These are phyloP conservation scores for Picochlorum sp. DNA, from an alignment of 139 green algal genomes.

Conservation along the genomic window DNA sequence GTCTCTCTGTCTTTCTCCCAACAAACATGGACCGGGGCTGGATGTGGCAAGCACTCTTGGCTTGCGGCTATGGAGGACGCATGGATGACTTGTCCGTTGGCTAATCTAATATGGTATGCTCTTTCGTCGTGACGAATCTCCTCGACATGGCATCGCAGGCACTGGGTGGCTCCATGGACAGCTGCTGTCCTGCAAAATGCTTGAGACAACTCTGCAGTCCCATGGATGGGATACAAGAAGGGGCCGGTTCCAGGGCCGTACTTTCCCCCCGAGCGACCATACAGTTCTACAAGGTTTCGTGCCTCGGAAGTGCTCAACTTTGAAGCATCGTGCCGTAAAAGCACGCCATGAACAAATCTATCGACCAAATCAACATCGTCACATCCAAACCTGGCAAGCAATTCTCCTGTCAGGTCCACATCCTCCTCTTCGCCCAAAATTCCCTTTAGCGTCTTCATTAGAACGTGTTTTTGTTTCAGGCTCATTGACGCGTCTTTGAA, in stretches of 20 bases:
- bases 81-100: neutral
- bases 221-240: constrained; percentile 60
- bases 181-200: constrained; percentile 24
- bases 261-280: constrained; percentile 35
- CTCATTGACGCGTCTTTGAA: constrained; percentile 62
- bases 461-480: constrained; percentile 56
- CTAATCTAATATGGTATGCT: neutral
- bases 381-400: constrained; percentile 19
- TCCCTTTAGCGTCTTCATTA: constrained; percentile 67
- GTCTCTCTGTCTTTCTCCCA: neutral
- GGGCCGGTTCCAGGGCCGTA: constrained; percentile 25
- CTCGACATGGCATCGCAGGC: constrained; percentile 18
- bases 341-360: constrained; percentile 54
- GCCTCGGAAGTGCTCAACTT: constrained; percentile 9
- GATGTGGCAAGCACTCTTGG: too few relatives aligned
- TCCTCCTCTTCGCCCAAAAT: constrained; percentile 9
- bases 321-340: constrained; percentile 29
- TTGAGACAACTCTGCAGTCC: constrained; percentile 49
- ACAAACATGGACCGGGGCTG: too few relatives aligned
- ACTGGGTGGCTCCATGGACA: constrained; percentile 25
- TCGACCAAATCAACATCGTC: constrained; percentile 32
- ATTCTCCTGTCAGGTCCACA: constrained; percentile 15
- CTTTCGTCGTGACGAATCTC: neutral
- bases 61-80: neutral
- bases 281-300: constrained; percentile 33